Conservation (phyloP, 371 early-diverging fungal genomes). For the Mortierella sp. region DNA sequence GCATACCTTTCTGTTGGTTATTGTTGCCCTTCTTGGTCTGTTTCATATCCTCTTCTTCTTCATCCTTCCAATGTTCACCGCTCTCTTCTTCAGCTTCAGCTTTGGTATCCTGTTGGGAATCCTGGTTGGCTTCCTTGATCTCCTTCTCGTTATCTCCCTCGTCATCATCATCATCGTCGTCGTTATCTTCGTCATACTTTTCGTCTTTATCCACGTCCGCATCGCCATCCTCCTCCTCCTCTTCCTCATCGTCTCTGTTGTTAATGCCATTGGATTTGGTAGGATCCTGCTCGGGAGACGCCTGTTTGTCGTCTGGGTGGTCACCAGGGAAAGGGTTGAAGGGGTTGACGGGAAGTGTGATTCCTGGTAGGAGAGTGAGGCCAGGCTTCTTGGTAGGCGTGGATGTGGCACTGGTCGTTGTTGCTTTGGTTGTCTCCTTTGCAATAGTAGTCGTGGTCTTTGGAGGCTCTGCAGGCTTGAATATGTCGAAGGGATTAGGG, state of each 20-base stretch:
- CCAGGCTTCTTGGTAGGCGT: neutral
- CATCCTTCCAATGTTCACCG: neutral
- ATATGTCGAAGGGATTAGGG: neutral
- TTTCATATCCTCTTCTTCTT: neutral
- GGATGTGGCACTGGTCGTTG: too few species aligned
- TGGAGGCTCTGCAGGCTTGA: too few species aligned
- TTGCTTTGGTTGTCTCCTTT: too few species aligned
- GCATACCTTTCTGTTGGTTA: neutral
- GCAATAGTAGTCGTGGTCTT: too few species aligned
- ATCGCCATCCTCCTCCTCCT: neutral
- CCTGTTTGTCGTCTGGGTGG: too few species aligned
- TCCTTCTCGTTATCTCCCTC: neutral
- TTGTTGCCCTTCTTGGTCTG: neutral
- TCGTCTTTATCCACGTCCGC: too few species aligned
- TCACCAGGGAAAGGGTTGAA: neutral
- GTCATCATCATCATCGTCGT: neutral
- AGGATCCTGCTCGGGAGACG: neutral
- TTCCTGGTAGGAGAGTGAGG: neutral
- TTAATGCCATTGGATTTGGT: neutral
- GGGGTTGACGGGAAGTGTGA: neutral
- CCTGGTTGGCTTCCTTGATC: neutral
- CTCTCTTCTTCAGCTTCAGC: neutral
- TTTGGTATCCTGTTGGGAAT: neutral
- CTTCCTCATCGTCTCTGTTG: neutral
- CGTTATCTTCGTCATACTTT: neutral